Percentiles rank a stretch among this genome's conserved stretches.
phyloP scores from a whole-genome alignment of 495 filamentous ascomycete genomes.

The Jackrogersella multiformis region DNA sequence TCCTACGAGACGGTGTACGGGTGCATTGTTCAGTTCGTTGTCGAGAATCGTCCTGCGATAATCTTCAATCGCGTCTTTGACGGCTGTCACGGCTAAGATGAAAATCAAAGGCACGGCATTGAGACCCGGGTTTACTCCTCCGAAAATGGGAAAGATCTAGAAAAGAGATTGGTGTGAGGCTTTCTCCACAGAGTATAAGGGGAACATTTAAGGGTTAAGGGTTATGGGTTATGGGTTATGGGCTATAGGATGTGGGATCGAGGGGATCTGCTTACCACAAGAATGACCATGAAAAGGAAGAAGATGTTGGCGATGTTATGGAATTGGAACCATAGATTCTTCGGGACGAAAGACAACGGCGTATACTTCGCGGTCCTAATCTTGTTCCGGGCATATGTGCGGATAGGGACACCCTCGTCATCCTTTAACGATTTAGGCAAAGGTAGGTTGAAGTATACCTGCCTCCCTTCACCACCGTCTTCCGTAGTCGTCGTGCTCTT shows the following conservation, averaged over 20 bases:
- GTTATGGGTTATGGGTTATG: no score
- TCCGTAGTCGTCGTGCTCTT: constrained; percentile 40
- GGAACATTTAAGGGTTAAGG: no score
- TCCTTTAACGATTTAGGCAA: constrained; percentile 81
- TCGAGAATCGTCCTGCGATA: constrained; percentile 92
- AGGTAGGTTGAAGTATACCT: constrained; percentile 86
- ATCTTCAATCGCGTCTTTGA: constrained; percentile 99
- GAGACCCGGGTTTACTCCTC: constrained; percentile 86
- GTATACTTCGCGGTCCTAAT: constrained; percentile 98
- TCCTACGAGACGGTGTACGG: constrained; percentile 86
- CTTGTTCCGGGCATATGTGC: constrained; percentile 87
- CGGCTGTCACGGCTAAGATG: constrained; percentile 87
- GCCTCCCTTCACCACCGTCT: constrained; percentile 48
- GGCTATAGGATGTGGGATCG: not conserved
- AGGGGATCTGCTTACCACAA: constrained; percentile 72
- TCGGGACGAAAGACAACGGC: constrained; percentile 93
- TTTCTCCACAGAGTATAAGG: not conserved
- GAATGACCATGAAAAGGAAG: constrained; percentile 95
- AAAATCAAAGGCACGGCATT: constrained; percentile 93
- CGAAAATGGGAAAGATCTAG: constrained; percentile 96
- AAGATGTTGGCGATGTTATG: constrained; percentile 99
- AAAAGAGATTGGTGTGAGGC: constrained; percentile 25
- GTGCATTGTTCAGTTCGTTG: constrained; percentile 94
- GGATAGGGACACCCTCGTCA: constrained; percentile 77
- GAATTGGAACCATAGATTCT: constrained; percentile 97